phyloP scores from a whole-genome alignment of 495 filamentous ascomycete species.

The Filosporella fistucella region DNA sequence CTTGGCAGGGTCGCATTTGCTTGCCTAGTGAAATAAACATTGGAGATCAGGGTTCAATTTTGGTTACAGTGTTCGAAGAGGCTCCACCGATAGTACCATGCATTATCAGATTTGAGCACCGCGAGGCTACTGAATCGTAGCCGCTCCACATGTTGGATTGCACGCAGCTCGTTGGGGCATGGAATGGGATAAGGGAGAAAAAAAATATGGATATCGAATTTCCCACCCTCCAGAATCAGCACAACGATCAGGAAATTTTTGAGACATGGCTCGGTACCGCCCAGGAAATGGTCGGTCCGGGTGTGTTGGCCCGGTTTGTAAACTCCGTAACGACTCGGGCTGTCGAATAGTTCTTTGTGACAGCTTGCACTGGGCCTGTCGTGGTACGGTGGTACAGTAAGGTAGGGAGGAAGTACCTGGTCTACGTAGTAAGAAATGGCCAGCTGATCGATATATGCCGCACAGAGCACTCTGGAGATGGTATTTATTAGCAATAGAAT shows the following conservation, averaged over 20 bases:
- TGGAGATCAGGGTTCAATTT: too few relatives aligned
- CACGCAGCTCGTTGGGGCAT: too few relatives aligned
- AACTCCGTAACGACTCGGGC: not conserved
- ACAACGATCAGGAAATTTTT: not conserved
- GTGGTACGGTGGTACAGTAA: not conserved
- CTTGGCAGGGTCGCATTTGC: too few relatives aligned
- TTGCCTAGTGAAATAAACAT: too few relatives aligned
- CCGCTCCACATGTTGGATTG: not conserved
- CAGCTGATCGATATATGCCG: too few relatives aligned
- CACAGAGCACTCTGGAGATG: too few relatives aligned
- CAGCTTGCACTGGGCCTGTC: not conserved
- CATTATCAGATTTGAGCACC: too few relatives aligned
- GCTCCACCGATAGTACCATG: too few relatives aligned
- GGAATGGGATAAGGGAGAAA: not conserved
- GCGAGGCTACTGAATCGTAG: not conserved
- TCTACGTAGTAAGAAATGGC: too few relatives aligned
- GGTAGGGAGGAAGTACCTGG: not conserved
- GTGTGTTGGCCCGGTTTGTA: not conserved
- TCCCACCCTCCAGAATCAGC: not conserved
- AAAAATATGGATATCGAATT: conserved; percentile 1
- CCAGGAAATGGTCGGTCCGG: not conserved
- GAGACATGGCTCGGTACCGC: conserved; percentile 4
- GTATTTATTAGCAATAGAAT: too few relatives aligned
- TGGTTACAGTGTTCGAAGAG: too few relatives aligned
- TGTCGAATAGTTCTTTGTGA: not conserved